Percentiles rank a stretch among this genome's conserved stretches.
These are phyloP conservation scores for Diophrys sp. DNA, from an alignment of 73 alveolate genomes.

Conservation along the genomic window DNA sequence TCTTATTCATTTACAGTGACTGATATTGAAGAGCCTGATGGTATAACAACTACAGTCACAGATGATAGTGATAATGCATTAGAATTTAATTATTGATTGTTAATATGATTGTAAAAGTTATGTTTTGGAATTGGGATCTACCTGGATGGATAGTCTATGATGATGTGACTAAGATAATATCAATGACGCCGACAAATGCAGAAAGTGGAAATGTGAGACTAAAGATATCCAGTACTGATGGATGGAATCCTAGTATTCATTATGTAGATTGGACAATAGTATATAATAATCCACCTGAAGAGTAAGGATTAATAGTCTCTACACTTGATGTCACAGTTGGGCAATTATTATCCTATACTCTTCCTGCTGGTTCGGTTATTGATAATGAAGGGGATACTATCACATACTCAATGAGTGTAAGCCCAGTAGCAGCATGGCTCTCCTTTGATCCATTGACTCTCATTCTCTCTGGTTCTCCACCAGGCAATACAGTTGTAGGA, in stretches of 20 bases:
- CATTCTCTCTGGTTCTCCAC: not conserved
- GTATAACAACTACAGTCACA: not conserved
- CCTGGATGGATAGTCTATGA: not conserved
- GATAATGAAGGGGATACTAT: slow-evolving; percentile 18
- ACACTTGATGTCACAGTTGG: not conserved
- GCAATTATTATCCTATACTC: not conserved
- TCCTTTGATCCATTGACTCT: not conserved
- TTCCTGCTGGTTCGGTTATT: slow-evolving; percentile 4
- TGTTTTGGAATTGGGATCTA: too few species aligned
- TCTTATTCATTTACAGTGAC: too few species aligned
- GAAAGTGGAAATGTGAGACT: not conserved
- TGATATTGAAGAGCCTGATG: too few species aligned
- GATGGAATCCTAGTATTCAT: not conserved
- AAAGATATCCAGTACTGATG: not conserved
- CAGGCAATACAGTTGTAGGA: not conserved
- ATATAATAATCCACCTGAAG: not conserved
- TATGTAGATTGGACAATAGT: not conserved
- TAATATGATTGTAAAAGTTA: too few species aligned
- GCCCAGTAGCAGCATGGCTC: not conserved
- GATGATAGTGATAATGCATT: not conserved
- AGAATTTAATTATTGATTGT: too few species aligned
- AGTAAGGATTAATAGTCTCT: not conserved
- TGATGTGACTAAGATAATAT: not conserved
- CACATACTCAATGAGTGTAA: not conserved
- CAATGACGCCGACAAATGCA: not conserved